These are phyloP conservation scores for Mycena indigotica DNA, from an alignment of 768 basidiomycete genomes.

Conservation along the genomic window DNA sequence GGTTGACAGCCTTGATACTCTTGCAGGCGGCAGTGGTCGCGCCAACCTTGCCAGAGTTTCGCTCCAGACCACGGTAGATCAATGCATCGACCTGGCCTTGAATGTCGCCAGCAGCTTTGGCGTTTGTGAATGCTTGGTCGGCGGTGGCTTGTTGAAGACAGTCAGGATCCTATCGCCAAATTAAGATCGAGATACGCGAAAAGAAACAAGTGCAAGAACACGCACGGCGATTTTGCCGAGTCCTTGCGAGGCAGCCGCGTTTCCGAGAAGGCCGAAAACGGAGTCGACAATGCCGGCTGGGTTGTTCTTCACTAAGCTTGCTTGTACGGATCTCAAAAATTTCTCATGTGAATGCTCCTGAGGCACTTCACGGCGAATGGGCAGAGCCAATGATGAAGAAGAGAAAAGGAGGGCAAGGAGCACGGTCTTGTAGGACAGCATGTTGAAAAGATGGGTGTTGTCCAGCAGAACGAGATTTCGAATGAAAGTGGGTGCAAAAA, in stretches of 20 bases:
- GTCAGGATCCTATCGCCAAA: conserved; percentile 45
- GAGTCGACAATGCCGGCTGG: conserved; percentile 60
- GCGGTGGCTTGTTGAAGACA: conserved; percentile 69
- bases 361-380: conserved; percentile 4
- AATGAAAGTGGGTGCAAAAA: conserved; percentile 24
- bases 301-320: conserved; percentile 55
- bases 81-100: conserved; percentile 59
- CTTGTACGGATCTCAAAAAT: conserved; percentile 54
- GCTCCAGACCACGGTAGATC: conserved; percentile 65
- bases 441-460: conserved; percentile 29
- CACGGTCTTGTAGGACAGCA: conserved; percentile 40
- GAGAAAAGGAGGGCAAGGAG: conserved; percentile 39
- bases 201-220: not conserved
- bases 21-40: conserved; percentile 50
- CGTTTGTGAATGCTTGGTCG: conserved; percentile 74
- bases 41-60: conserved; percentile 63
- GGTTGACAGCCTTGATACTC: conserved; percentile 56
- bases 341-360: conserved; percentile 65
- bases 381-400: conserved; percentile 15
- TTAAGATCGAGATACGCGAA: not conserved
- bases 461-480: conserved; percentile 24
- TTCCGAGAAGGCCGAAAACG: conserved; percentile 64
- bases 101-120: conserved; percentile 61
- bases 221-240: conserved; percentile 56
- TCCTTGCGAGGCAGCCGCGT: conserved; percentile 61